Evolutionary conservation across 176 grass and related monocot species (phyloP).

Genomic region (Olyra latifolia): DNA sequence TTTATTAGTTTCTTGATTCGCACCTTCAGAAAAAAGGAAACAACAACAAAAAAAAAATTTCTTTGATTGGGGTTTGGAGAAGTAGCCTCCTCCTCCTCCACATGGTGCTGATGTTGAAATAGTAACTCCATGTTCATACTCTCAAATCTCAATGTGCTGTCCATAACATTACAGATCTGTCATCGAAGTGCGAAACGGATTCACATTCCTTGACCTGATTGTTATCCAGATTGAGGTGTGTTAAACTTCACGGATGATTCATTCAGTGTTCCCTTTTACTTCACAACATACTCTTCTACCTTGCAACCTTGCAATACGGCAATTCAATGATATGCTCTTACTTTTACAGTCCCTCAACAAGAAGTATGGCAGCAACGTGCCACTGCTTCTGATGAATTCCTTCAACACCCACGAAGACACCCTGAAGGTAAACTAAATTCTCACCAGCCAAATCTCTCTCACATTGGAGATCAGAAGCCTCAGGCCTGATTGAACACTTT

Average conservation of each 20-base stretch:
- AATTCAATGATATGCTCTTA: neutral
- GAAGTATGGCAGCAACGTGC: constrained; percentile 92
- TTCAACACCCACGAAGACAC: constrained; percentile 98
- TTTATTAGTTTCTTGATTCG: neutral
- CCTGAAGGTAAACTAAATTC: constrained; percentile 56
- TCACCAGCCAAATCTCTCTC: neutral
- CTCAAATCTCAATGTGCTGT: neutral
- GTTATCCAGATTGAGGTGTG: constrained; percentile 90
- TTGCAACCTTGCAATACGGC: neutral
- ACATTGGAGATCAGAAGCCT: neutral
- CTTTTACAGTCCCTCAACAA: constrained; percentile 74
- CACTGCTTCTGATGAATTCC: constrained; percentile 96
- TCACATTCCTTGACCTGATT: constrained; percentile 94
- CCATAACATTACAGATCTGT: constrained; percentile 51
- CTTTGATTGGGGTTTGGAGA: neutral
- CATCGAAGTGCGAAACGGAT: constrained; percentile 92
- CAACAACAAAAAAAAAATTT: neutral
- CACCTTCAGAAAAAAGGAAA: neutral
- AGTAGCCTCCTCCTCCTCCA: neutral
- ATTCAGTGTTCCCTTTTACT: neutral
- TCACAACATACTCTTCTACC: neutral
- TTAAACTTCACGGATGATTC: neutral
- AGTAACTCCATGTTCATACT: neutral
- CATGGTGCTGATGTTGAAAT: neutral
- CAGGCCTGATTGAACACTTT: neutral